Base-by-base conservation (phyloP, 2,329 filamentous ascomycete species). In the Graphilbum fragrans region DNA sequence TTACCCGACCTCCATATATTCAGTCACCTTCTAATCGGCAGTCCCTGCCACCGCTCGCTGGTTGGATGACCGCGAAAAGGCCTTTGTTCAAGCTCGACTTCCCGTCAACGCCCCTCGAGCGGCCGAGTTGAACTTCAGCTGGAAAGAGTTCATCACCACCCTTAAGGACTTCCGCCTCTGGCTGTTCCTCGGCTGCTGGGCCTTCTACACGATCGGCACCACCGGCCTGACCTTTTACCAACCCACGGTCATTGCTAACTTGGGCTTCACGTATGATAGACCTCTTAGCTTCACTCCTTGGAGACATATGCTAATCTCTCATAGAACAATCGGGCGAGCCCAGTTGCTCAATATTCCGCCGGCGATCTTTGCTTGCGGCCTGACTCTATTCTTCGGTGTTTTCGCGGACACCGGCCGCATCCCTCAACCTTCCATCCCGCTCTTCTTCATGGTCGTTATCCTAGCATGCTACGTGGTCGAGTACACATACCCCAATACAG, bases 61-160 rank as follows among this genome's bases (percentile, higher is more conserved):
- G 65, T 53, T 69, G 23, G 62, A 57, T 0, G 58, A 63, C 4
- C 61, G 52, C 35, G 67, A 71, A 37, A 67, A 67, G 46, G 60
- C 58, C 5, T 70, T 70, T 47, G 58, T 70, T n/a, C 63, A 70
- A 50, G 63, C 63, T 14, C 58, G 66, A 16, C 58, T 68, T 1
- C 64, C 65, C 3, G 44, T 53, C 4, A 68, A 67, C 44, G 55
- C 66, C 1, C 66, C 66, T 1, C 53, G 62, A 2, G 56, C 61
- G 6, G 53, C 49, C 5, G 65, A 69, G 44, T 37, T 56, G 18
- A 55, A 65, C 45, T 68, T 69, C 45, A 57, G 58, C 20, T 48
- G 58, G 39, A 49, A 50, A 5, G 64, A 67, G 46, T 56, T 66
- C 20, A 42, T 60, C 5, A 46, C 49, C 4, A 55, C 60, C 0